Evolutionary conservation across 1,284 basidiomycete species (phyloP).

Genomic region (Melampsora americana): DNA sequence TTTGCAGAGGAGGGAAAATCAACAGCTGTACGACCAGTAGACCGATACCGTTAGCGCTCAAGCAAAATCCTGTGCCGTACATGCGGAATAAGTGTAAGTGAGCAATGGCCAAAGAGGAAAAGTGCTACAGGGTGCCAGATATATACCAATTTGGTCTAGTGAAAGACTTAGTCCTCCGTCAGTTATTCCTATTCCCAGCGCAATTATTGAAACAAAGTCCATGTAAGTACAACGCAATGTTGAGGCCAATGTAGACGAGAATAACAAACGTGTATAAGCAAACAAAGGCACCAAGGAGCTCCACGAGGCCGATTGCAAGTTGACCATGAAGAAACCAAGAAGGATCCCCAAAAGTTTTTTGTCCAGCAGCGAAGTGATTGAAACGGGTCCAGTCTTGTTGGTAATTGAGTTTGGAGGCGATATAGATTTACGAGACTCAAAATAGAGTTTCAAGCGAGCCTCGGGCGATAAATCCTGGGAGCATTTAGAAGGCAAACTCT

Average conservation of each 20-base stretch:
- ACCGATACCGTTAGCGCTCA: slow-evolving; percentile 25
- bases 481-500: neutral
- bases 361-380: neutral
- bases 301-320: slow-evolving; percentile 21
- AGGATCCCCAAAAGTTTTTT: slow-evolving; percentile 10
- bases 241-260: no score
- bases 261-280: slow-evolving; percentile 25
- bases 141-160: slow-evolving; percentile 34
- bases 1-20: slow-evolving; percentile 25
- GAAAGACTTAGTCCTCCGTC: slow-evolving; percentile 33
- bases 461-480: neutral
- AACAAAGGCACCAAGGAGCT: slow-evolving; percentile 34
- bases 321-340: slow-evolving; percentile 19
- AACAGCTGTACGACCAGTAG: slow-evolving; percentile 12
- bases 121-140: neutral
- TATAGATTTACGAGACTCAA: slow-evolving; percentile 1
- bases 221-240: no score
- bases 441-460: neutral
- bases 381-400: neutral
- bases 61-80: slow-evolving; percentile 5
- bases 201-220: no score
- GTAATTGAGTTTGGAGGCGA: neutral
- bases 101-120: neutral
- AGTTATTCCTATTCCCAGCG: slow-evolving; percentile 9
- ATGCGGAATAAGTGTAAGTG: neutral